phyloP scores from a whole-genome alignment of 495 filamentous ascomycete species.

The Letharia columbiana region DNA sequence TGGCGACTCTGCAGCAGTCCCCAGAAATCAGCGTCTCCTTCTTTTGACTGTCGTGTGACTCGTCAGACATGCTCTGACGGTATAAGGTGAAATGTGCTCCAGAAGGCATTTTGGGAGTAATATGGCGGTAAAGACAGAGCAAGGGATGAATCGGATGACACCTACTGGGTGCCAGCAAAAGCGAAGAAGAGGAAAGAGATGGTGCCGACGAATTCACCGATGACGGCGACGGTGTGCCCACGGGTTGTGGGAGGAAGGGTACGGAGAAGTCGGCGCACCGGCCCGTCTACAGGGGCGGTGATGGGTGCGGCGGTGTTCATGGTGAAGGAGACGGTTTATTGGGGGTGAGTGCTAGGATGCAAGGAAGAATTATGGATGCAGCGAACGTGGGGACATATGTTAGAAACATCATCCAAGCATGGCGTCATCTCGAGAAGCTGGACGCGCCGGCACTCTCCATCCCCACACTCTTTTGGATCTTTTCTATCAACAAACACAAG shows the following conservation, averaged over 20 bases:
- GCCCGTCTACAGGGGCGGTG: slow-evolving; percentile 1
- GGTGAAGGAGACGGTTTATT: background rate
- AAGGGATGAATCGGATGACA: slow-evolving; percentile 26
- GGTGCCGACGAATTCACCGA: slow-evolving; percentile 71
- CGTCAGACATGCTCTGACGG: background rate
- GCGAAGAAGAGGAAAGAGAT: slow-evolving; percentile 79
- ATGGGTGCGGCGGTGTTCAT: slow-evolving; percentile 21
- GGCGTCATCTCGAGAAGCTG: background rate
- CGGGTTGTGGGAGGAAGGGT: slow-evolving; percentile 16
- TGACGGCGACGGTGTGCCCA: slow-evolving; percentile 41
- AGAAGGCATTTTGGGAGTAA: background rate
- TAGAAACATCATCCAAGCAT: background rate
- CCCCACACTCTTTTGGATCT: background rate
- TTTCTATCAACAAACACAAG: background rate
- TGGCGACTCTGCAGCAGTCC: slow-evolving; percentile 12
- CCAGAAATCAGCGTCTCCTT: background rate
- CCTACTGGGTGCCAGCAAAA: slow-evolving; percentile 60
- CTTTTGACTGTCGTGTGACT: background rate
- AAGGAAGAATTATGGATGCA: background rate
- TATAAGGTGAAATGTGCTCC: background rate
- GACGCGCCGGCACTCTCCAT: background rate
- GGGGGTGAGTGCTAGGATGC: background rate
- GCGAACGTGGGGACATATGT: background rate
- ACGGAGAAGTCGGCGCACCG: slow-evolving; percentile 9
- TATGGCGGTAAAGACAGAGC: background rate